Conservation (phyloP, 441 rosid genomes). For the Omphalea diandra region DNA sequence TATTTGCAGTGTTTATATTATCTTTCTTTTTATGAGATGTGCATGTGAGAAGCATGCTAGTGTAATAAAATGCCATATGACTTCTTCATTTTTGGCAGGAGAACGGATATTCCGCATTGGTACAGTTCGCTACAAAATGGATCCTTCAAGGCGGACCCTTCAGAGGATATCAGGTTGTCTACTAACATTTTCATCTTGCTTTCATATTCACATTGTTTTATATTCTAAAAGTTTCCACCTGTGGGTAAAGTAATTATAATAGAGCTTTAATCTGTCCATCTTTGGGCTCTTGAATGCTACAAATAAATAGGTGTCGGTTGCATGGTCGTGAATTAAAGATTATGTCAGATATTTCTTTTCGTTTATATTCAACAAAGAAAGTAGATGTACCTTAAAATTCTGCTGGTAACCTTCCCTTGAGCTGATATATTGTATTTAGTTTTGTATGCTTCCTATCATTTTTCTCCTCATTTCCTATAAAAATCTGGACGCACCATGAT, state of each 20-base stretch:
- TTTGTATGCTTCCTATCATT: not conserved
- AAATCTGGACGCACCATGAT: not conserved
- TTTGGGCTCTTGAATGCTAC: constrained; percentile 8
- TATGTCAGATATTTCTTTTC: not conserved
- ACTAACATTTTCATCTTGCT: constrained; percentile 14
- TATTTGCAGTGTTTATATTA: not conserved
- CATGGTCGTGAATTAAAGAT: not conserved
- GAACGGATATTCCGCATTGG: constrained; percentile 85
- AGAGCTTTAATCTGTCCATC: not conserved
- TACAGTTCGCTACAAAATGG: constrained; percentile 86
- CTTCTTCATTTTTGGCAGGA: constrained; percentile 43
- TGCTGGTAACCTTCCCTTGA: not conserved
- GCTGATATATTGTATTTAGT: not conserved
- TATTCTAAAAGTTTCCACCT: not conserved
- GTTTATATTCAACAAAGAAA: not conserved
- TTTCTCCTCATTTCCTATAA: constrained; percentile 1
- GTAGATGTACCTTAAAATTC: not conserved
- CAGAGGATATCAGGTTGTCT: constrained; percentile 83
- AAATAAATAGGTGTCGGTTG: not conserved
- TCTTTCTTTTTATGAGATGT: not conserved
- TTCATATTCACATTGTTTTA: constrained; percentile 8
- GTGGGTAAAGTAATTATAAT: too few species aligned
- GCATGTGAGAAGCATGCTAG: not conserved
- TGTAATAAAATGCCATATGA: too few species aligned
- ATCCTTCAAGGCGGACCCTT: constrained; percentile 85